Base-by-base conservation (phyloP, 2,329 filamentous ascomycete genomes). In the Pseudogymnoascus sp. region DNA sequence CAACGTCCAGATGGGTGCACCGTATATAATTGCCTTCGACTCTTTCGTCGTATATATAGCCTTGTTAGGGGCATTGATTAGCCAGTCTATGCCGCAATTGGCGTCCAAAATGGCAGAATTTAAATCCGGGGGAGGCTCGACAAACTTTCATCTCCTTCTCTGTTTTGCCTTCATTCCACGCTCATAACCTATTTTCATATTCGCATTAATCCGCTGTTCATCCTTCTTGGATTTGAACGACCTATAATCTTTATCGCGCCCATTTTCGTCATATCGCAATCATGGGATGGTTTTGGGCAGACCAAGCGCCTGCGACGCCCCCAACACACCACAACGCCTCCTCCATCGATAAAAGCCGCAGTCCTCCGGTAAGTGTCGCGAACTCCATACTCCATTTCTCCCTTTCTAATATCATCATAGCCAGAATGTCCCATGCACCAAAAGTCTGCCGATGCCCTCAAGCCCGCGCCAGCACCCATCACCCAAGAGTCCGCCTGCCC, bases 381-480 rank as follows among this genome's bases (percentile, higher is more conserved):
- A 63, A 44, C 31, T 19, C 24, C 24, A 10, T 26, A 37, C 56
- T 24, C 37, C 31, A 13, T 24, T 38, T 37, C 13, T n/a, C 11
- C 10, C 6, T 35, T 40, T 61, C 68, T 70, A 64, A 70, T 47
- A 61, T 44, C 7, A 14, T 6, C 37, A 11, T 56, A 89, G 86
- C 84, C 86, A 71, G 79, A 79, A 78, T 90, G 87, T 72, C 87
- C 87, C 14, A 89, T 90, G 86, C 86, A 89, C 74, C 80, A 83
- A 74, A 60, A 65, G 74, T 53, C 64, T 74, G 35, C 66, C 70
- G 68, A 66, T 69, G 65, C 68, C 63, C 73, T 62, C 66, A 69
- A n/a, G 67, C 68, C 64, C 65, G 68, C 70, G 61, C 64, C 74
- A 64, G 69, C 68, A 50, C 74, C 64, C 68, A 71, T 53, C 68